Evolutionary conservation across 495 filamentous ascomycete genomes (phyloP).

Genomic region (Daldinia caldariorum): DNA sequence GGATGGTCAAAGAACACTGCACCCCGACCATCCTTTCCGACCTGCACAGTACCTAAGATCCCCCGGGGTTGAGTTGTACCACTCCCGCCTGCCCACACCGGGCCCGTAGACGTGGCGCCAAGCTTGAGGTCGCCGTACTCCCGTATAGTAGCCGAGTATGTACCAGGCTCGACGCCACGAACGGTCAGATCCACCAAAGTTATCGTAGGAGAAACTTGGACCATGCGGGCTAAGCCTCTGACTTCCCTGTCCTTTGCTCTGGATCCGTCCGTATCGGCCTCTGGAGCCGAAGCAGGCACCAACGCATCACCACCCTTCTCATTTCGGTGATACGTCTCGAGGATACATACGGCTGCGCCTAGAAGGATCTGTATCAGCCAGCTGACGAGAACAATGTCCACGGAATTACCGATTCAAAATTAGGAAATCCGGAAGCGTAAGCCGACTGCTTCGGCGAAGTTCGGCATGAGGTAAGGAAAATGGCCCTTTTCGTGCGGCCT

Average conservation of each 20-base stretch:
- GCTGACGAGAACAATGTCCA: not conserved
- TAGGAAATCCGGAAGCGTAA: constrained; percentile 4
- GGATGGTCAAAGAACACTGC: constrained; percentile 80
- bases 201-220: constrained; percentile 76
- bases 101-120: constrained; percentile 82
- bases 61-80: constrained; percentile 64
- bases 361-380: constrained; percentile 38
- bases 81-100: constrained; percentile 71
- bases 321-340: constrained; percentile 79
- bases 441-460: constrained; percentile 12
- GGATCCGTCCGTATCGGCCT: constrained; percentile 61
- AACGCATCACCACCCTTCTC: constrained; percentile 44
- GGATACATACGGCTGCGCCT: constrained; percentile 95
- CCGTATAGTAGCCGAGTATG: constrained; percentile 83
- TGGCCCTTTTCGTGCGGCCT: constrained; percentile 18
- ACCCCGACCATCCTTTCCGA: constrained; percentile 74
- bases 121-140: constrained; percentile 89
- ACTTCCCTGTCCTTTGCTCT: constrained; percentile 57
- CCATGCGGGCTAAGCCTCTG: constrained; percentile 81
- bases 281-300: constrained; percentile 43
- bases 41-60: constrained; percentile 75
- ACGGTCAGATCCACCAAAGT: constrained; percentile 90
- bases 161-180: constrained; percentile 82
- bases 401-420: constrained; percentile 3
- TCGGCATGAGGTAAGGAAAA: constrained; percentile 13